Evolutionary conservation across 352 stramenopile species (phyloP).

Genomic region (Phytophthora rubi): DNA sequence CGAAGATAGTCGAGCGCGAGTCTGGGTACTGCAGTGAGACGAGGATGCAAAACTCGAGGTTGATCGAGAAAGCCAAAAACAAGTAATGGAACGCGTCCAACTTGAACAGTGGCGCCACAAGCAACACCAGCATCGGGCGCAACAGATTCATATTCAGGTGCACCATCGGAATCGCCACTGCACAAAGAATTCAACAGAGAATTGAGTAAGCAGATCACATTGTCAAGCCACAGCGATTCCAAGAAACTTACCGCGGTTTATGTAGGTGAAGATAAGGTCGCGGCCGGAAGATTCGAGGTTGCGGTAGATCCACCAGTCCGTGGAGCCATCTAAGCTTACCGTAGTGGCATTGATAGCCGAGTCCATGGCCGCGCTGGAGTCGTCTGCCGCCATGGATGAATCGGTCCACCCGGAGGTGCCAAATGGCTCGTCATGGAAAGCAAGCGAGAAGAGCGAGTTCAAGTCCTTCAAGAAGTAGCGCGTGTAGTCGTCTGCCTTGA

Average conservation of each 20-base stretch:
- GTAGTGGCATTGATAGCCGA: constrained; percentile 13
- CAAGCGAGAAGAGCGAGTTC: constrained; percentile 51
- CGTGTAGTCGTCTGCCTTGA: constrained; percentile 52
- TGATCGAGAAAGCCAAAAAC: constrained; percentile 62
- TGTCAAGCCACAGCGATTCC: not conserved
- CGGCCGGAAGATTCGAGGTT: constrained; percentile 59
- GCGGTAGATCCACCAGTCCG: constrained; percentile 67
- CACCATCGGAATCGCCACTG: constrained; percentile 68
- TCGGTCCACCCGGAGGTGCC: not conserved
- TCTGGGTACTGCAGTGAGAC: constrained; percentile 68
- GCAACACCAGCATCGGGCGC: constrained; percentile 65
- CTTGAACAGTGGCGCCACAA: constrained; percentile 75
- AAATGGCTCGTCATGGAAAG: constrained; percentile 22
- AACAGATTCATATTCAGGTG: constrained; percentile 76
- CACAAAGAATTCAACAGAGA: not conserved
- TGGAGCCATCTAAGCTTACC: constrained; percentile 41
- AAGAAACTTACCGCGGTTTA: constrained; percentile 47
- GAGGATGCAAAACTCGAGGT: constrained; percentile 70
- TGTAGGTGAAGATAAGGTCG: constrained; percentile 51
- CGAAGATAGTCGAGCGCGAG: constrained; percentile 62
- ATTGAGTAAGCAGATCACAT: not conserved
- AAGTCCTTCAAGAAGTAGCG: constrained; percentile 58
- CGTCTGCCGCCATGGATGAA: not conserved
- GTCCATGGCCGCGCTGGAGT: not conserved
- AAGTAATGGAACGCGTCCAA: constrained; percentile 80